phyloP scores from a whole-genome alignment of 2,329 filamentous ascomycete species.

The Epichloe sibirici region DNA sequence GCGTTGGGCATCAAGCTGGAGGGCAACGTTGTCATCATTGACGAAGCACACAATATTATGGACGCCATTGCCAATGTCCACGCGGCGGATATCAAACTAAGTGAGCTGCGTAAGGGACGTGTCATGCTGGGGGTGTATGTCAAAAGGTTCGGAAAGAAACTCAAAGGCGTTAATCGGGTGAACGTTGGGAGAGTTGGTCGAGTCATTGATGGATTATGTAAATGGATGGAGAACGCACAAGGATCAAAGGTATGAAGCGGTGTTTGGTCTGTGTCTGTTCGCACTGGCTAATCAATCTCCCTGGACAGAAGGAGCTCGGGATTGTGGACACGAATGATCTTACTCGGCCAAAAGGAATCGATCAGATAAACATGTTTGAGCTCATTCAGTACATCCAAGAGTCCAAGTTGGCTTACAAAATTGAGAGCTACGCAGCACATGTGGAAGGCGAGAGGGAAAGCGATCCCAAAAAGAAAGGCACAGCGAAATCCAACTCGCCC shows the following conservation, averaged over 20 bases:
- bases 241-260: constrained; percentile 27
- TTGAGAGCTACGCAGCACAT: constrained; percentile 73
- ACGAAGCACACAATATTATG: constrained; percentile 97
- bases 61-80: constrained; percentile 84
- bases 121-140: constrained; percentile 72
- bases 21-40: constrained; percentile 83
- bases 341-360: constrained; percentile 72
- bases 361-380: constrained; percentile 91
- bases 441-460: constrained; percentile 34
- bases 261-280: background rate
- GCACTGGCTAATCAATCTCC: background rate
- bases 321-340: constrained; percentile 60
- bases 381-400: constrained; percentile 78
- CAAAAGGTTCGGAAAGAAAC: constrained; percentile 71
- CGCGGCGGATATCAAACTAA: constrained; percentile 61
- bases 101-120: constrained; percentile 60
- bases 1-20: constrained; percentile 78
- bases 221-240: constrained; percentile 49
- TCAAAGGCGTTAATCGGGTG: constrained; percentile 84
- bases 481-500: constrained; percentile 24
- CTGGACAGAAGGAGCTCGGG: constrained; percentile 40
- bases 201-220: constrained; percentile 65
- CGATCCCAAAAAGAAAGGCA: constrained; percentile 12
- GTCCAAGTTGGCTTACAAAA: constrained; percentile 86
- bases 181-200: constrained; percentile 82